Percentiles rank a stretch among this genome's conserved stretches.
Evolutionary conservation across 2,329 filamentous ascomycete species (phyloP).

Genomic region (Immersiporthe knoxdaviesiana): DNA sequence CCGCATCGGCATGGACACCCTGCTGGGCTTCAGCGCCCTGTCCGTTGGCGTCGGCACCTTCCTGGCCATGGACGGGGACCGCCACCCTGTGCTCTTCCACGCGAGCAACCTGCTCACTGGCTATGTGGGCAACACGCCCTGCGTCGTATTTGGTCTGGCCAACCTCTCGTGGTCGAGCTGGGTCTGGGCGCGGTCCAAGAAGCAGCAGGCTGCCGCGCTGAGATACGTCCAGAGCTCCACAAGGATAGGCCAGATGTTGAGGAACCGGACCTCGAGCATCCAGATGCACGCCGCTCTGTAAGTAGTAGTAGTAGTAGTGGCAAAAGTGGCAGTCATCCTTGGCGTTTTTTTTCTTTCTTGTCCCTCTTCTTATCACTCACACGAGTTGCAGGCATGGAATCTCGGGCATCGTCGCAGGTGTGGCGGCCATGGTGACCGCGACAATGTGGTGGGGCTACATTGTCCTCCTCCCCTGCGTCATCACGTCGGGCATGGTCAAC

Average conservation of each 20-base stretch:
- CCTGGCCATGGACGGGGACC: conserved; percentile 55
- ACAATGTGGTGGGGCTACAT: conserved; percentile 58
- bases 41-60: conserved; percentile 55
- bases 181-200: conserved; percentile 45
- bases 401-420: conserved; percentile 51
- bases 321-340: no score
- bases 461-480: conserved; percentile 53
- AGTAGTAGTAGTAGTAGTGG: background rate
- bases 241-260: conserved; percentile 38
- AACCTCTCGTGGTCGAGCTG: conserved; percentile 53
- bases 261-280: conserved; percentile 44
- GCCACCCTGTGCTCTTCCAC: conserved; percentile 44
- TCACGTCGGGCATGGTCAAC: conserved; percentile 50
- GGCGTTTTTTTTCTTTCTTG: background rate
- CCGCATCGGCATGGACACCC: conserved; percentile 53
- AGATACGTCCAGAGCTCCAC: conserved; percentile 35
- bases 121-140: conserved; percentile 56
- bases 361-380: background rate
- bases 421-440: conserved; percentile 53
- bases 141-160: conserved; percentile 52
- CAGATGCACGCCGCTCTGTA: conserved; percentile 46
- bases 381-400: conserved; percentile 41
- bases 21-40: conserved; percentile 54
- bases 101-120: conserved; percentile 59
- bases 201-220: conserved; percentile 39